A percentile compares a stretch with the other conserved stretches of the same genome.
Conservation (phyloP, 805 yeast genomes). For the Myxozyma mucilagina region DNA sequence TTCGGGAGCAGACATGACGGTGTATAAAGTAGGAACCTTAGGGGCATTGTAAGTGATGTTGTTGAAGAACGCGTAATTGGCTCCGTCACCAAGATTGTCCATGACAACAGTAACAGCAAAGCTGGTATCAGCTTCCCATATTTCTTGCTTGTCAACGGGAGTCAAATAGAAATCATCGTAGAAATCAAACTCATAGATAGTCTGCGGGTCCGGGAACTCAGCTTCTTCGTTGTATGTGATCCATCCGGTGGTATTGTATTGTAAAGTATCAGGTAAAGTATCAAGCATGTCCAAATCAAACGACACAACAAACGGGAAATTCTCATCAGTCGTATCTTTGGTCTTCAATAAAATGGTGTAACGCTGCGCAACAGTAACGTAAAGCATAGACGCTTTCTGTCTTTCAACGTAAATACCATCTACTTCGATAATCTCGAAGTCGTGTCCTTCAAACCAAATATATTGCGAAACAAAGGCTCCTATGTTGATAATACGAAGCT, state of each 20-base stretch:
- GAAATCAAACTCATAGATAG: constrained; percentile 47
- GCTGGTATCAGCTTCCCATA: constrained; percentile 66
- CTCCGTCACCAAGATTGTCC: constrained; percentile 84
- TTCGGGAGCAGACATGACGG: constrained; percentile 58
- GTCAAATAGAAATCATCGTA: constrained; percentile 77
- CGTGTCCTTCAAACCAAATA: constrained; percentile 85
- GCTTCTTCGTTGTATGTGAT: constrained; percentile 57
- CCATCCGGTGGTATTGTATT: constrained; percentile 72
- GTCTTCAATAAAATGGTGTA: constrained; percentile 78
- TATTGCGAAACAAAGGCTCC: constrained; percentile 94
- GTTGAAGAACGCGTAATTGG: constrained; percentile 95
- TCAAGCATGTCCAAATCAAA: constrained; percentile 86
- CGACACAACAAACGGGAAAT: constrained; percentile 79
- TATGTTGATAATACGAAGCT: constrained; percentile 74
- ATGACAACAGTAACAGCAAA: constrained; percentile 71
- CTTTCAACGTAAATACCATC: constrained; percentile 88
- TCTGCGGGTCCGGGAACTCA: constrained; percentile 46
- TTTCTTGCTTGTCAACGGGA: constrained; percentile 59
- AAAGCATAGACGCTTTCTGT: constrained; percentile 66
- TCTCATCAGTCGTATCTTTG: constrained; percentile 58
- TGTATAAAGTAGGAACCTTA: constrained; percentile 78
- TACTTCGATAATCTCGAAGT: constrained; percentile 80
- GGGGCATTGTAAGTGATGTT: constrained; percentile 76
- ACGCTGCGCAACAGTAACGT: constrained; percentile 90
- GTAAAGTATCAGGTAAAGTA: constrained; percentile 61